phyloP scores from a whole-genome alignment of 768 basidiomycete genomes.

The Boletellus ananas region DNA sequence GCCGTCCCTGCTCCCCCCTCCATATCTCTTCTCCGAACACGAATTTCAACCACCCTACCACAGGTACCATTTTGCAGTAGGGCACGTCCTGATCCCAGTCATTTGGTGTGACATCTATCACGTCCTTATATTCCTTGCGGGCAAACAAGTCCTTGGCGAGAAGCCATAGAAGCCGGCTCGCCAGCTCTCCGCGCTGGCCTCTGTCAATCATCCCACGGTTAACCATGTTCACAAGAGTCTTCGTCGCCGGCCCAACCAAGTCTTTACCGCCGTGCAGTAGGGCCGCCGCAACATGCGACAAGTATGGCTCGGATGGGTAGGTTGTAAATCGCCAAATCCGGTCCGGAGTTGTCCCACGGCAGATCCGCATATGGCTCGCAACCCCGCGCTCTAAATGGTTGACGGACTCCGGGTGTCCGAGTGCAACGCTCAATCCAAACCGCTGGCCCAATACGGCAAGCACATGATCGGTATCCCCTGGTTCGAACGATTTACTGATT shows the following conservation, averaged over 20 bases:
- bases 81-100: conserved; percentile 3
- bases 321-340: conserved; percentile 2
- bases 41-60: conserved; percentile 12
- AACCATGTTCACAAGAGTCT: not conserved
- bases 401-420: not conserved
- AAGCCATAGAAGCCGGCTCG: not conserved
- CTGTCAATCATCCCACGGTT: conserved; percentile 1
- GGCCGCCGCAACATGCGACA: conserved; percentile 7
- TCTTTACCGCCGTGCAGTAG: not conserved
- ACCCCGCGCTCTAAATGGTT: not conserved
- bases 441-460: not conserved
- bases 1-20: no score
- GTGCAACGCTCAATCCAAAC: not conserved
- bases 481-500: not conserved
- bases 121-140: no score
- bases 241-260: not conserved
- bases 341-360: not conserved
- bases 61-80: conserved; percentile 12
- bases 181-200: not conserved
- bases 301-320: conserved; percentile 10
- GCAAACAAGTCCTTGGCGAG: not conserved
- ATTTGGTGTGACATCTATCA: not conserved
- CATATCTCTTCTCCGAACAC: conserved; percentile 1
- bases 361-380: conserved; percentile 4
- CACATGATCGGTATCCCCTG: not conserved